A percentile compares a stretch with the other conserved stretches of the same genome.
Evolutionary conservation across 805 yeast species (phyloP).

Genomic region (Cyberlindnera veronae): DNA sequence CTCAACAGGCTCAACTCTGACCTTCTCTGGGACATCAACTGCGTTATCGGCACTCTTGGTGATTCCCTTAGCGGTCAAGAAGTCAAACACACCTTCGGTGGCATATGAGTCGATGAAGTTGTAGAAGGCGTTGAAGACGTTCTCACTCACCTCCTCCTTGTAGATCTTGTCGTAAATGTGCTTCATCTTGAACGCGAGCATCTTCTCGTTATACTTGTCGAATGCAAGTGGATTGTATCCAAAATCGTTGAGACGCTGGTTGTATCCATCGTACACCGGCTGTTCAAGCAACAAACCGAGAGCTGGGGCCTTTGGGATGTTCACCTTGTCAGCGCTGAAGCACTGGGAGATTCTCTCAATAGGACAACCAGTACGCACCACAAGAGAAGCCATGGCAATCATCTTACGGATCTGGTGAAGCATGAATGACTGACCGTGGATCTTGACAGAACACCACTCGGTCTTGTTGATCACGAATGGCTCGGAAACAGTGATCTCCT

Average conservation of each 20-base stretch:
- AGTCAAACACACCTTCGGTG: slow-evolving; percentile 48
- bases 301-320: slow-evolving; percentile 97
- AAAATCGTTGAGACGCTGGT: slow-evolving; percentile 61
- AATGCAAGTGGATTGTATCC: slow-evolving; percentile 80
- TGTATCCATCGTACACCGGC: slow-evolving; percentile 88
- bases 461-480: slow-evolving; percentile 92
- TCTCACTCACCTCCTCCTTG: slow-evolving; percentile 83
- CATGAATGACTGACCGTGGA: slow-evolving; percentile 98
- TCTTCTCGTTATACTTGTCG: slow-evolving; percentile 57
- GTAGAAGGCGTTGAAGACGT: slow-evolving; percentile 86
- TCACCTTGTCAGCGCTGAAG: slow-evolving; percentile 68
- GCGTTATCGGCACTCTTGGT: slow-evolving; percentile 20
- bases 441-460: slow-evolving; percentile 94
- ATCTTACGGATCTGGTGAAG: slow-evolving; percentile 96
- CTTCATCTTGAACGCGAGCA: slow-evolving; percentile 83
- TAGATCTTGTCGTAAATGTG: slow-evolving; percentile 91
- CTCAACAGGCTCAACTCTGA: slow-evolving; percentile 1
- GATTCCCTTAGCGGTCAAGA: slow-evolving; percentile 40
- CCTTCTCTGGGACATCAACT: slow-evolving; percentile 11
- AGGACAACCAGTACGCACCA: slow-evolving; percentile 85
- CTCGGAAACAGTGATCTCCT: slow-evolving; percentile 69
- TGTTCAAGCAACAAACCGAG: slow-evolving; percentile 85
- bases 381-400: slow-evolving; percentile 91
- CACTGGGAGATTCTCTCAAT: slow-evolving; percentile 70
- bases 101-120: slow-evolving; percentile 82